Percentiles rank a stretch among this genome's conserved stretches.
These are phyloP conservation scores for Nelumbo lutea DNA, from an alignment of 164 flowering plant species.

Conservation along the genomic window DNA sequence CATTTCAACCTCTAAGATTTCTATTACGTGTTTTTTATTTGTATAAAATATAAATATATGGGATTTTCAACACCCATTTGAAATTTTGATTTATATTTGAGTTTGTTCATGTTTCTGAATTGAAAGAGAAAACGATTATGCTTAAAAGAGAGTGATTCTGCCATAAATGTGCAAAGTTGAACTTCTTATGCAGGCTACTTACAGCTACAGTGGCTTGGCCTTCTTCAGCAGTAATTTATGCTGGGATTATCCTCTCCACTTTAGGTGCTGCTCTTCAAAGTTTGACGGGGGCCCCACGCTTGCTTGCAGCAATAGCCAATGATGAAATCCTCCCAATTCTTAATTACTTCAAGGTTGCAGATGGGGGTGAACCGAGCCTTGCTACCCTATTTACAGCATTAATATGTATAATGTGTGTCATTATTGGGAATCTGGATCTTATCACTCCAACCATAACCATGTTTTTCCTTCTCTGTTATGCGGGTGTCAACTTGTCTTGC, in stretches of 20 bases:
- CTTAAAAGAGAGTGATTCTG: no score
- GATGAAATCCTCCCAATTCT: conserved; percentile 97
- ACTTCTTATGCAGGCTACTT: conserved; percentile 58
- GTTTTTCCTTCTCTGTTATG: conserved; percentile 95
- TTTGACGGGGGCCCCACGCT: conserved; percentile 95
- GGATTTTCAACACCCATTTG: no score
- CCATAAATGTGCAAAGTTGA: background rate
- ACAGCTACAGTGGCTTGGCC: conserved; percentile 99
- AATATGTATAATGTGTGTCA: conserved; percentile 81
- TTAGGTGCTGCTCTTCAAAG: conserved; percentile 99
- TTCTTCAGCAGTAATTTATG: conserved; percentile 67
- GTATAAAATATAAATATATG: no score
- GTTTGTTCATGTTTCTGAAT: no score
- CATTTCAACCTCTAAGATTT: no score
- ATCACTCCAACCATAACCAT: conserved; percentile 93
- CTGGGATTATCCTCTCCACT: conserved; percentile 95
- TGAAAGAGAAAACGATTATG: no score
- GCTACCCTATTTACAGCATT: conserved; percentile 96
- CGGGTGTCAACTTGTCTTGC: conserved; percentile 96
- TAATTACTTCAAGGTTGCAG: conserved; percentile 91
- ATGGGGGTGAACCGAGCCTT: conserved; percentile 78
- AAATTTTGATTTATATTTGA: no score
- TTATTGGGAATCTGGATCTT: conserved; percentile 94
- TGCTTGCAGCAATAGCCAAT: conserved; percentile 99
- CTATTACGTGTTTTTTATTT: no score